Percentiles rank a stretch among this genome's conserved stretches.
Conservation (phyloP, 2,329 filamentous ascomycete genomes). For the Diaporthe longicolla region DNA sequence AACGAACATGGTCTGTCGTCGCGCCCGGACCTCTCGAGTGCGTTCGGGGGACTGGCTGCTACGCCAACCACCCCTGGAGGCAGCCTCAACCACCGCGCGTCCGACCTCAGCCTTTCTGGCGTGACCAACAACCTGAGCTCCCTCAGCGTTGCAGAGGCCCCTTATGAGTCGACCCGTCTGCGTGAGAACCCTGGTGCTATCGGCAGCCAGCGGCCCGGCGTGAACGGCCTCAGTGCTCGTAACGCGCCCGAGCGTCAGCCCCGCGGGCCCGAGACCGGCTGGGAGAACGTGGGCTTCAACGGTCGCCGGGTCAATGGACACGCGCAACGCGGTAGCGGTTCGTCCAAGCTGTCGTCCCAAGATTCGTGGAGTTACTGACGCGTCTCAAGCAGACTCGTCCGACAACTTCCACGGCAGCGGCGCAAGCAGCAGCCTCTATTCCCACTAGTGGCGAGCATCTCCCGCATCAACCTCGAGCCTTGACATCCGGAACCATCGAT, state of each 20-base stretch:
- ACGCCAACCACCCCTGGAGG: slow-evolving; percentile 54
- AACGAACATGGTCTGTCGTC: slow-evolving; percentile 41
- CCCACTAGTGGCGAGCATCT: slow-evolving; percentile 36
- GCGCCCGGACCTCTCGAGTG: slow-evolving; percentile 38
- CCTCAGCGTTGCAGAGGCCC: slow-evolving; percentile 62
- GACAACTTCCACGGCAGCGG: slow-evolving; percentile 42
- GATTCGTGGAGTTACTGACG: slow-evolving; percentile 43
- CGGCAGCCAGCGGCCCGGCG: slow-evolving; percentile 73
- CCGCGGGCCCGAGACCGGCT: slow-evolving; percentile 70
- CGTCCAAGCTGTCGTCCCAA: slow-evolving; percentile 42
- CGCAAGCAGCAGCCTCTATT: slow-evolving; percentile 41
- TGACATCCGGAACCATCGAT: slow-evolving; percentile 30
- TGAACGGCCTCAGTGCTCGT: slow-evolving; percentile 59
- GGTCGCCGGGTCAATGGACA: slow-evolving; percentile 71
- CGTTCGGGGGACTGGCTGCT: slow-evolving; percentile 43
- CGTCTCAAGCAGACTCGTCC: slow-evolving; percentile 43
- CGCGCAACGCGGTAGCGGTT: slow-evolving; percentile 72
- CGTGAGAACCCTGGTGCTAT: slow-evolving; percentile 72
- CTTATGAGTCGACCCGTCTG: slow-evolving; percentile 62
- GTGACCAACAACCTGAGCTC: slow-evolving; percentile 62
- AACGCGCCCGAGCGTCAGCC: slow-evolving; percentile 73
- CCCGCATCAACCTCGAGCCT: slow-evolving; percentile 24
- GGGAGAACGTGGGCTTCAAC: slow-evolving; percentile 70
- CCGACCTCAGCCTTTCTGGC: slow-evolving; percentile 51
- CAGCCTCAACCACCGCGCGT: slow-evolving; percentile 46